phyloP scores from a whole-genome alignment of 768 basidiomycete genomes.

The Suillus spraguei region DNA sequence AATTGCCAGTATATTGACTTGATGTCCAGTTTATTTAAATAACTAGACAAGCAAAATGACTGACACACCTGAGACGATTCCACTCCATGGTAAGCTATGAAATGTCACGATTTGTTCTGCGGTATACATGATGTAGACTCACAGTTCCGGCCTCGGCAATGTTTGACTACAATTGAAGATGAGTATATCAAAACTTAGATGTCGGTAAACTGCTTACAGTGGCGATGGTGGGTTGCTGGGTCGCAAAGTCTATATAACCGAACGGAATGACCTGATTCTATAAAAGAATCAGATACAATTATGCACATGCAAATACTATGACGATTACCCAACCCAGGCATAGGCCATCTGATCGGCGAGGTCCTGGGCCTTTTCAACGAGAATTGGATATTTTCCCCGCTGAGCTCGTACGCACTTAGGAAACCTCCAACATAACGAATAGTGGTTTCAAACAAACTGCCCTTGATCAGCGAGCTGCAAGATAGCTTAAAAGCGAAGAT shows the following conservation, averaged over 20 bases:
- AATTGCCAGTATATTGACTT: slow-evolving; percentile 55
- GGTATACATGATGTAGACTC: slow-evolving; percentile 15
- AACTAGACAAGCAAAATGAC: not conserved
- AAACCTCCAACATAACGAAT: slow-evolving; percentile 74
- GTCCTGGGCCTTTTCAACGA: slow-evolving; percentile 64
- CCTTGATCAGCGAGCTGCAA: slow-evolving; percentile 7
- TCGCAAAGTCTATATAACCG: slow-evolving; percentile 39
- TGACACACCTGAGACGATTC: slow-evolving; percentile 44
- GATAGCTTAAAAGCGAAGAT: not conserved
- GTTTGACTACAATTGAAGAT: slow-evolving; percentile 43
- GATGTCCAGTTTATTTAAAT: not conserved
- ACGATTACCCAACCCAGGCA: slow-evolving; percentile 55
- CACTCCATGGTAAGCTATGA: slow-evolving; percentile 61
- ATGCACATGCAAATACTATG: slow-evolving; percentile 18
- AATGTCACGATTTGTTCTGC: not conserved
- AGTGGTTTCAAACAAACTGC: slow-evolving; percentile 67
- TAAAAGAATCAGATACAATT: not conserved
- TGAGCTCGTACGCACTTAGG: slow-evolving; percentile 71
- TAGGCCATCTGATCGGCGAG: slow-evolving; percentile 64
- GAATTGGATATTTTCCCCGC: slow-evolving; percentile 47
- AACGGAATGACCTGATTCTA: slow-evolving; percentile 40
- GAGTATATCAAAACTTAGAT: not conserved
- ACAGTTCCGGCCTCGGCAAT: slow-evolving; percentile 51
- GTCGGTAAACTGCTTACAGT: slow-evolving; percentile 29
- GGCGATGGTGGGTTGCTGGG: slow-evolving; percentile 30